phyloP scores from a whole-genome alignment of 306 rosid species.

The Cicer judaicum region DNA sequence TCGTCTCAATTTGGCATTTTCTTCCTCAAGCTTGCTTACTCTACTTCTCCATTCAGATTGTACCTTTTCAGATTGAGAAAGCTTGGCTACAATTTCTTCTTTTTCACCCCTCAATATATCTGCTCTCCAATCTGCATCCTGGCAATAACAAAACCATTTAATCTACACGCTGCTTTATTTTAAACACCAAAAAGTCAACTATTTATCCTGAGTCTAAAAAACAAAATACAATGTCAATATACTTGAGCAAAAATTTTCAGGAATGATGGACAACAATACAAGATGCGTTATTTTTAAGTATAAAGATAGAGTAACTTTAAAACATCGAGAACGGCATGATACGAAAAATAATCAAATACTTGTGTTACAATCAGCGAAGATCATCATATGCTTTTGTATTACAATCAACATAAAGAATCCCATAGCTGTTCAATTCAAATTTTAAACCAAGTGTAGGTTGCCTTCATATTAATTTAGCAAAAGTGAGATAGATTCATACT shows the following conservation, averaged over 20 bases:
- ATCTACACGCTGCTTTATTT: conserved; percentile 12
- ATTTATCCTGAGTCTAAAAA: conserved; percentile 6
- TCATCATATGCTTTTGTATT: conserved; percentile 14
- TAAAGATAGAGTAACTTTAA: not conserved
- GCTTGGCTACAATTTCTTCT: conserved; percentile 74
- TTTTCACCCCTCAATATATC: conserved; percentile 64
- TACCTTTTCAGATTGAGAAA: conserved; percentile 73
- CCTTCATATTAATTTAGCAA: conserved; percentile 13
- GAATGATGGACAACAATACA: conserved; percentile 16
- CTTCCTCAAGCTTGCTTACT: conserved; percentile 91
- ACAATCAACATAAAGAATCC: conserved; percentile 23
- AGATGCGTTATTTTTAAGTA: conserved; percentile 28
- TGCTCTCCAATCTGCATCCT: conserved; percentile 74
- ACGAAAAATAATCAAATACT: conserved; percentile 13
- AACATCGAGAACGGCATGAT: not conserved
- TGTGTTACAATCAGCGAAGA: conserved; percentile 16
- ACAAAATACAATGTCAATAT: conserved; percentile 1
- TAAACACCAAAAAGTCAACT: conserved; percentile 33
- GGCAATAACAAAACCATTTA: conserved; percentile 45
- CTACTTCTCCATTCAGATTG: conserved; percentile 83
- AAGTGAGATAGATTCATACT: conserved; percentile 53
- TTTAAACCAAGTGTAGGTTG: conserved; percentile 7
- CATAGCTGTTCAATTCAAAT: not conserved
- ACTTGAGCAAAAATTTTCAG: conserved; percentile 15
- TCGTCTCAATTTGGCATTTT: conserved; percentile 83